Conservation (phyloP, 1,284 basidiomycete genomes). For the Gomphus sp. region DNA sequence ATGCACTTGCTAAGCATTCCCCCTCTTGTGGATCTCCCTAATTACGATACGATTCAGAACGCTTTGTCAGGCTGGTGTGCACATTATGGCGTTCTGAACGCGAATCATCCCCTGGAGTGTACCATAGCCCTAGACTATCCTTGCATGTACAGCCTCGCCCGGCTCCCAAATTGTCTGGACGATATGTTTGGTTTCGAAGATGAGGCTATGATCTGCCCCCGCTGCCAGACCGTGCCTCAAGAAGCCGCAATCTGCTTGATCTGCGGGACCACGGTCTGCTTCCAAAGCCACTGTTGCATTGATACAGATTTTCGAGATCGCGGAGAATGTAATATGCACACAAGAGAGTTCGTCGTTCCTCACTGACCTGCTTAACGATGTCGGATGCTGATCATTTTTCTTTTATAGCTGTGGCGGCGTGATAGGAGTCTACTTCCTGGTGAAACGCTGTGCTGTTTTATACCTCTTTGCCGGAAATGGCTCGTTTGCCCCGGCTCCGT, state of each 20-base stretch:
- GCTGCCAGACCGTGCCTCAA: conserved; percentile 73
- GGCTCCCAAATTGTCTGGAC: conserved; percentile 78
- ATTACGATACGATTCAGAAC: conserved; percentile 75
- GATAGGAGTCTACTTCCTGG: conserved; percentile 84
- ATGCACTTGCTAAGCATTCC: conserved; percentile 74
- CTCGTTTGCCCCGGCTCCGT: conserved; percentile 83
- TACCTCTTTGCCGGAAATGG: conserved; percentile 88
- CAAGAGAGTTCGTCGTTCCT: conserved; percentile 56
- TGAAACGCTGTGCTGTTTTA: conserved; percentile 89
- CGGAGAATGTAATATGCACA: conserved; percentile 93
- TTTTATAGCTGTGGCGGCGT: conserved; percentile 75
- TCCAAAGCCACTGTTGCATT: conserved; percentile 90
- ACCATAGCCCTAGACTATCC: conserved; percentile 75
- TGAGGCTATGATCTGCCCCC: conserved; percentile 61
- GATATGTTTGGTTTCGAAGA: conserved; percentile 69
- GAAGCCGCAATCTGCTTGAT: conserved; percentile 90
- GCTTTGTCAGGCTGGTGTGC: conserved; percentile 77
- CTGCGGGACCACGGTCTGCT: conserved; percentile 84
- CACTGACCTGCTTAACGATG: conserved; percentile 7
- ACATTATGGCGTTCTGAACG: conserved; percentile 69
- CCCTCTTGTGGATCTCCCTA: conserved; percentile 63
- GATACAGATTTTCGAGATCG: conserved; percentile 57
- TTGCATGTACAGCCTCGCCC: conserved; percentile 75
- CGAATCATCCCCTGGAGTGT: conserved; percentile 62
- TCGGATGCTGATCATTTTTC: conserved; percentile 10